These are phyloP conservation scores for Pleoardoris graminearum DNA, from an alignment of 2,329 filamentous ascomycete species.

Conservation along the genomic window DNA sequence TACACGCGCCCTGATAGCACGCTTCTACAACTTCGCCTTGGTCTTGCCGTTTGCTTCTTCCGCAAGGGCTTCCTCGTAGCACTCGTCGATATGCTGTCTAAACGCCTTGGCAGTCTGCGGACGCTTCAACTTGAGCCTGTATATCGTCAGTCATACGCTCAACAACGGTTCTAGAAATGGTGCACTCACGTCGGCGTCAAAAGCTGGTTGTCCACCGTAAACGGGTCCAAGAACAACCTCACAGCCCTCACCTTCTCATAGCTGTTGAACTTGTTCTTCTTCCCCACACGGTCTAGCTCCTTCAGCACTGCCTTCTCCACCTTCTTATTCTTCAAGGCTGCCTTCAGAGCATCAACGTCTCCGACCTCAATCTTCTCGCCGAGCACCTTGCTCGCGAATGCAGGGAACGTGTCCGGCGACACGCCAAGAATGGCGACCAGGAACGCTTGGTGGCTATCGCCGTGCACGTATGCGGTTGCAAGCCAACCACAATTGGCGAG, in stretches of 20 bases:
- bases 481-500: conserved; percentile 78
- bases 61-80: conserved; percentile 61
- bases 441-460: conserved; percentile 78
- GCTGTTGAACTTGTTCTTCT: conserved; percentile 85
- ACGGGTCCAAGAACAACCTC: conserved; percentile 81
- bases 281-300: conserved; percentile 76
- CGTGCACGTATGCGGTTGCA: conserved; percentile 84
- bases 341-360: conserved; percentile 69
- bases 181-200: conserved; percentile 79
- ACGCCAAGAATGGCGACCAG: conserved; percentile 88
- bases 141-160: conserved; percentile 15
- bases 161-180: not conserved
- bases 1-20: too few relatives aligned
- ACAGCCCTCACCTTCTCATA: conserved; percentile 82
- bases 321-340: conserved; percentile 68
- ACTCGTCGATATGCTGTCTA: conserved; percentile 60
- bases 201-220: conserved; percentile 89
- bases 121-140: conserved; percentile 71
- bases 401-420: conserved; percentile 80
- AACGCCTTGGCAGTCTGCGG: conserved; percentile 68
- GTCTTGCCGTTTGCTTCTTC: conserved; percentile 47
- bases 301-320: conserved; percentile 76
- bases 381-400: conserved; percentile 77
- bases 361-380: conserved; percentile 65
- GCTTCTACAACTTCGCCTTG: conserved; percentile 56